Evolutionary conservation across 2,329 filamentous ascomycete species (phyloP), one percentile per base, ranked within the genome.

Genomic region (Cercospora nicotianae): DNA sequence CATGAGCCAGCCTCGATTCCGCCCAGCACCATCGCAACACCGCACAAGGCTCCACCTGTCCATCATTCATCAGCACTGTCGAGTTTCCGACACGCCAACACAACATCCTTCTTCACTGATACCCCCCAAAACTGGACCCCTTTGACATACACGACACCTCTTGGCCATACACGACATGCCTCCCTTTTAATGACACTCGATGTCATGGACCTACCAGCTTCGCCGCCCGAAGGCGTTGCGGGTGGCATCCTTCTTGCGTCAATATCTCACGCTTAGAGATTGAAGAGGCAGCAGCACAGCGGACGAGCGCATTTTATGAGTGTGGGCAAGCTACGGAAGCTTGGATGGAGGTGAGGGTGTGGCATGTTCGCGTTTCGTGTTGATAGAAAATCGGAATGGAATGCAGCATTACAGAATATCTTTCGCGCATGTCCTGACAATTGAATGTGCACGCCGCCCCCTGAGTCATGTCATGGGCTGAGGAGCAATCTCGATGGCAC

Each of bases 121-220:
- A 69, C 67, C 65, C 60, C 66, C 42, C 58, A 28, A 61, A 62
- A 65, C 66, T 72, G 70, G 67, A 70, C 68, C 71, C 72, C 69
- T 73, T 73, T 69, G 72, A 72, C 72, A 69, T 69, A 67, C 42
- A 72, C 68, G 68, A 70, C 64, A 60, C 66, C 65, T 67, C 64
- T 67, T 67, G 67, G 64, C 63, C 67, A 65, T 69, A 30, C 26
- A 58, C 67, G 59, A 69, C 67, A 67, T 60, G 30, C 63, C 51
- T 48, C 58, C 63, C 18, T 42, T 68, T 63, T 39, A 48, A 42
- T 36, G 36, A 65, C 59, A 61, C 33, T 20, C 26, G 28, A 18
- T 63, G 60, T 63, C 60, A 36, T 42, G 48, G 16, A 42, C 51
- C 55, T 33, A 30, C 36, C 51, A 42, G 51, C 48, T 31, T 58